These are phyloP conservation scores for Solanum chilense DNA, from an alignment of 257 asterid species.

Conservation along the genomic window DNA sequence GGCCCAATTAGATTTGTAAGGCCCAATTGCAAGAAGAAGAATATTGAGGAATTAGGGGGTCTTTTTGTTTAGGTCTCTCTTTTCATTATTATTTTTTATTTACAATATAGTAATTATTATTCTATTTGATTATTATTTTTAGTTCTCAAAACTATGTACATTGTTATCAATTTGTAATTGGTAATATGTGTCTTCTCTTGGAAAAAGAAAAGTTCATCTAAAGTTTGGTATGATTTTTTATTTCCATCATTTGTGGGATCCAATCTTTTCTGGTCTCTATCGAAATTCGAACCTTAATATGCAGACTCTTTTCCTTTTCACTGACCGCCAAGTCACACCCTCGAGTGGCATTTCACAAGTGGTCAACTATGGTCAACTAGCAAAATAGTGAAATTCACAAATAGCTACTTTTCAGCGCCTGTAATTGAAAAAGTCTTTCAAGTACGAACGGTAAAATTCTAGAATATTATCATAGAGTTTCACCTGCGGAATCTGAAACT, in stretches of 20 bases:
- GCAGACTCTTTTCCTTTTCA: neutral
- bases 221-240: neutral
- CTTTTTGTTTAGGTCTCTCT: neutral
- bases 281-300: neutral
- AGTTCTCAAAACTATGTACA: neutral
- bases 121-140: neutral
- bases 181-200: neutral
- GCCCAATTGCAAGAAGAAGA: neutral
- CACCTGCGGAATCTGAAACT: neutral
- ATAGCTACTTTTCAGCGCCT: neutral
- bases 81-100: neutral
- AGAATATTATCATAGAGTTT: neutral
- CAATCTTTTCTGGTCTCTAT: neutral
- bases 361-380: neutral
- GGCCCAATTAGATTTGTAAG: neutral
- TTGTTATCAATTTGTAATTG: neutral
- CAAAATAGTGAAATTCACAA: neutral
- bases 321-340: neutral
- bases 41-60: neutral
- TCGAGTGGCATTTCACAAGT: neutral
- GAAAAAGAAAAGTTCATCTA: too few species aligned
- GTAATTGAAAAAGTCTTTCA: neutral
- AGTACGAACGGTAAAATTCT: neutral
- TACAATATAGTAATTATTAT: neutral
- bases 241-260: neutral